Base-by-base conservation (phyloP, 2,329 filamentous ascomycete species). In the Aspergillus sp. region DNA sequence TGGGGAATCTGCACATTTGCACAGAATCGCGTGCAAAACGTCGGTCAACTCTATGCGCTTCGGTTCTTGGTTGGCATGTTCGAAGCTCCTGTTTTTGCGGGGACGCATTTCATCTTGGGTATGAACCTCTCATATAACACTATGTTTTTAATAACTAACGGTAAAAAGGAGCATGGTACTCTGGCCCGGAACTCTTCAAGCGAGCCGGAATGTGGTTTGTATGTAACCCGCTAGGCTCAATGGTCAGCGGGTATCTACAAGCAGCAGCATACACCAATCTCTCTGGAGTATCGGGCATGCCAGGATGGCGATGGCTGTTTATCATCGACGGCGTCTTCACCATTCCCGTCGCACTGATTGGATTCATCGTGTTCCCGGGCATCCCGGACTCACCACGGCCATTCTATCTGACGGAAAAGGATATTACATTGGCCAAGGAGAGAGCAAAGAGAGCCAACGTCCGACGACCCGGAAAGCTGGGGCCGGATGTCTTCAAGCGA, bases 231-330 rank as follows among this genome's bases (percentile, higher is more conserved):
- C 66, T 80, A 0, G 78, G 76, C 0, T 65, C 68, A n/a, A 79
- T 81, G 74, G 75, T 81, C 43, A 76, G 75, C n/a, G 78, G 78
- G 1, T 81, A 79, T 49, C 66, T 81, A 0, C 77, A 80, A 62
- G 73, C 78, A 0, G 77, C 74, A 0, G 74, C 74, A 0, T 78
- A 79, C 57, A 74, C 72, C 17, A 74, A 74, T 23, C 66, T 81
- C 0, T 75, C 76, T 15, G 77, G 77, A 0, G 63, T 73, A 0
- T 60, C 60, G 9, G 78, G 77, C 0, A 71, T 74, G 57, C 63
- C 71, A 0, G 78, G 77, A 0, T 79, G 75, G 75, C 66, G 74
- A 50, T 78, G 74, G 78, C 66, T 82, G 0, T 83, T 82, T 48
- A 75, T 83, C 35, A 76, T 81, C 38, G 78, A 82, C 54, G 76